Evolutionary conservation across 1,284 basidiomycete genomes (phyloP).

Genomic region (Wolfiporia cocos): DNA sequence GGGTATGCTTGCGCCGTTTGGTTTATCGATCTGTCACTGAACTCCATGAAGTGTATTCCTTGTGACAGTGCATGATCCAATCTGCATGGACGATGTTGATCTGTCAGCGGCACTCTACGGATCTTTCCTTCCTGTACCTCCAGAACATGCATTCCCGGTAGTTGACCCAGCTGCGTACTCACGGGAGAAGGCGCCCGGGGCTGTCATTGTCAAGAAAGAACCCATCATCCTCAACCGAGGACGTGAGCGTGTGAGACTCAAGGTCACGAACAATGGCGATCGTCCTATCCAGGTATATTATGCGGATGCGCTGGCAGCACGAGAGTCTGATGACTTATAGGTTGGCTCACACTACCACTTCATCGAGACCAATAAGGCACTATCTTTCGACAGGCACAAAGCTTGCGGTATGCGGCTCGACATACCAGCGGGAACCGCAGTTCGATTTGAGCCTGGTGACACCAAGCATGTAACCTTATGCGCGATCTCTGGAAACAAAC

Average conservation of each 20-base stretch:
- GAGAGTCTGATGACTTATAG: no score
- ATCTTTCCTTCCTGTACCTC: constrained; percentile 85
- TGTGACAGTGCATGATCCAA: constrained; percentile 91
- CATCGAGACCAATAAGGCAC: constrained; percentile 80
- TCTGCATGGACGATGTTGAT: constrained; percentile 80
- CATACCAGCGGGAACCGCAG: constrained; percentile 91
- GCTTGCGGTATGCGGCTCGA: constrained; percentile 87
- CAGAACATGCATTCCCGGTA: constrained; percentile 57
- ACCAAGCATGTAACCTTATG: constrained; percentile 81
- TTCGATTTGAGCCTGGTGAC: constrained; percentile 96
- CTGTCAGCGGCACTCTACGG: constrained; percentile 84
- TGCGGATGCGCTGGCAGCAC: no score
- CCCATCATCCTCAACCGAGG: constrained; percentile 74
- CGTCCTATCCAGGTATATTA: constrained; percentile 80
- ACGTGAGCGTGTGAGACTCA: constrained; percentile 63
- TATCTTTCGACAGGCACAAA: constrained; percentile 79
- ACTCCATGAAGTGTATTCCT: constrained; percentile 82
- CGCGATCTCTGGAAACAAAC: constrained; percentile 66
- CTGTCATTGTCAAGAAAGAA: constrained; percentile 63
- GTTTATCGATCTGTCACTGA: constrained; percentile 7
- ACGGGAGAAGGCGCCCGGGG: constrained; percentile 62
- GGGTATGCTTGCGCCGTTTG: constrained; percentile 42
- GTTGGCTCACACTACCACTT: constrained; percentile 95
- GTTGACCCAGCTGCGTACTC: constrained; percentile 42
- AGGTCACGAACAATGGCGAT: constrained; percentile 91